Base-by-base conservation (phyloP, 2,329 filamentous ascomycete species). In the Diaporthe velutina region DNA sequence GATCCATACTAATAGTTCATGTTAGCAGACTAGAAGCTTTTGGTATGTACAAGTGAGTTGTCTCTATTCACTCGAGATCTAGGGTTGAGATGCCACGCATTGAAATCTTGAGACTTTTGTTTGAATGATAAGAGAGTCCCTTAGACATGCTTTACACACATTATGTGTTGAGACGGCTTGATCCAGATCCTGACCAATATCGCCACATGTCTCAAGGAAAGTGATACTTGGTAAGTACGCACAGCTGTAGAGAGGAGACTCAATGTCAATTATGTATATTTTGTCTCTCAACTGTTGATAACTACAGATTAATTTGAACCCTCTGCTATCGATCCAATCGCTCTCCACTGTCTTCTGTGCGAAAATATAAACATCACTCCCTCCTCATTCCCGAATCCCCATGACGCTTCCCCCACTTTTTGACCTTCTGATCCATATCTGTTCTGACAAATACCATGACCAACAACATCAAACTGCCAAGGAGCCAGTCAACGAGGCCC, bases 401-500 rank as follows among this genome's bases (percentile, higher is more conserved):
- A 12, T 30, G 15, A 30, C 15, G 38, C 38, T 12, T 48, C 9
- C 58, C 40, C 58, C 38, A 42, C 2, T 6, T 12, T 12, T 25
- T 64, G 38, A 64, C 40, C n/a, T 42, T 64, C 8, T 40, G 58
- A 30, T 64, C 58, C 58, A 64, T 30, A 25, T 30, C 58, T 25
- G 13, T 30, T 7, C 38, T 64, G 17, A 45, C 58, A 30, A 64
- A 45, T 13, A 64, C 40, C 25, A 64, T 64, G 17, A 30, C 38
- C 17, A 64, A 13, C 40, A 64, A 45, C 58, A 30, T 64, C 17
- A 30, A 5, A 45, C 40, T 30, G n/a, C 38, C 58, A 6, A 64
- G 17, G 2, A 64, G 58, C 25, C n/a, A 45, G 15, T 64, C 58
- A 17, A 45, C 17, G 15, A 64, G 17, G 4, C 38, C 15, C 40